A percentile compares a stretch with the other conserved stretches of the same genome.
Conservation (phyloP, 2,329 filamentous ascomycete genomes). For the Aureobasidium musti region DNA sequence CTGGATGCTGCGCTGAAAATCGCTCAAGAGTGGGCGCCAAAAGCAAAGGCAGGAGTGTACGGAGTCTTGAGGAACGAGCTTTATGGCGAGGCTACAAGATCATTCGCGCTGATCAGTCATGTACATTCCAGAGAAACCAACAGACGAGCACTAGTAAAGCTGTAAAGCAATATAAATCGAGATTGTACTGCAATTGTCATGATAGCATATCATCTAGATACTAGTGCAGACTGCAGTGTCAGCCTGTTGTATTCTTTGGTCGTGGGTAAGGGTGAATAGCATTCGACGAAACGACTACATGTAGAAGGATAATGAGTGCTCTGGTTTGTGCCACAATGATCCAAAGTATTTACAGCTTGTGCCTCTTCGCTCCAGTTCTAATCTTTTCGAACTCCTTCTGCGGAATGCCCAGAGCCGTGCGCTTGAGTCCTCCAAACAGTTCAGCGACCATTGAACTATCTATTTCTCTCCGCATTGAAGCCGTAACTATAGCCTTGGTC, state of each 20-base stretch:
- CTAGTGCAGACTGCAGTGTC: no score
- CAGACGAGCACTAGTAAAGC: conserved; percentile 39
- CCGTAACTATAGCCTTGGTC: background rate
- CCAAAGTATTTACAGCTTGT: background rate
- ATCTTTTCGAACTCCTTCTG: background rate
- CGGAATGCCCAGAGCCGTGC: background rate
- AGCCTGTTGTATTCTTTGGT: background rate
- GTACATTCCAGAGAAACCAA: conserved; percentile 52
- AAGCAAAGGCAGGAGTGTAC: conserved; percentile 55
- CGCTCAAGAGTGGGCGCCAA: conserved; percentile 48
- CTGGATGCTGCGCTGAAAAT: conserved; percentile 49
- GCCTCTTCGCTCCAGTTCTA: background rate
- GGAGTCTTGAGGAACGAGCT: conserved; percentile 55
- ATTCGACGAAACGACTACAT: no score
- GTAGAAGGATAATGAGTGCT: no score
- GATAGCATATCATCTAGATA: background rate
- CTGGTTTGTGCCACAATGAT: no score
- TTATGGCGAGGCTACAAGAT: conserved; percentile 56
- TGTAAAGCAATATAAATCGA: background rate
- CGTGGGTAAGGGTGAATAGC: background rate
- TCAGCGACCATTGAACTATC: background rate
- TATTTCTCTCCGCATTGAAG: background rate
- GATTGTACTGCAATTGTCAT: background rate
- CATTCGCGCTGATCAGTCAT: conserved; percentile 57
- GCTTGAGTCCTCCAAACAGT: background rate